These are phyloP conservation scores for Arthrobotrys iridis DNA, from an alignment of 2,329 filamentous ascomycete genomes.

Conservation along the genomic window DNA sequence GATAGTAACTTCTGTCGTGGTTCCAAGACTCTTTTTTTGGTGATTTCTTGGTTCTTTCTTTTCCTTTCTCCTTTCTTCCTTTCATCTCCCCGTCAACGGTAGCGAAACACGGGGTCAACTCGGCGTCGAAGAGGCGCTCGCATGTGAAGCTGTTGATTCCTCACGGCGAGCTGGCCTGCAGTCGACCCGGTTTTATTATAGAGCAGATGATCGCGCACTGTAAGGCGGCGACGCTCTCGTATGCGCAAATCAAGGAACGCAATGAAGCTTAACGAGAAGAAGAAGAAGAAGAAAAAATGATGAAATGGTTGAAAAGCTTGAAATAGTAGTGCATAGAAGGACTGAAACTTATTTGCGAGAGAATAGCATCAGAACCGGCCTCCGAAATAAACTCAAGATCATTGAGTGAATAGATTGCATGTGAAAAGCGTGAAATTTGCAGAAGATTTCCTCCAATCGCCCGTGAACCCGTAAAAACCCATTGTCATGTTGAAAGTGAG, in stretches of 20 bases:
- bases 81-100: too few relatives aligned
- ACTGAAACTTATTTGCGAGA: constrained; percentile 4
- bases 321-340: constrained; percentile 12
- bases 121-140: neutral
- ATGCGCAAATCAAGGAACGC: constrained; percentile 18
- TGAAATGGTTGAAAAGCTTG: constrained; percentile 3
- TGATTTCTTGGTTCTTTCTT: constrained; percentile 4
- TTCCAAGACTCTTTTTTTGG: constrained; percentile 32
- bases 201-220: constrained; percentile 46
- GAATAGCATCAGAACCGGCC: constrained; percentile 1
- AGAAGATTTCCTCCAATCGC: constrained; percentile 39
- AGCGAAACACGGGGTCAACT: constrained; percentile 1
- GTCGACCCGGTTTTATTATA: constrained; percentile 26
- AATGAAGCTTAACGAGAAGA: neutral
- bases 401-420: constrained; percentile 21
- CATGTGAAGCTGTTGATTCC: constrained; percentile 17
- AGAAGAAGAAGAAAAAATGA: neutral
- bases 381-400: neutral
- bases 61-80: neutral
- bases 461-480: constrained; percentile 38
- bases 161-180: neutral
- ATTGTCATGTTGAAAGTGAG: constrained; percentile 3
- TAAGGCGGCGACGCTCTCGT: constrained; percentile 49
- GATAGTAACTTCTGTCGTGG: constrained; percentile 43
- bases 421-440: constrained; percentile 25